Evolutionary conservation across 805 yeast genomes (phyloP), one percentile per base, ranked within the genome.

Genomic region (Brettanomyces anomalus): DNA sequence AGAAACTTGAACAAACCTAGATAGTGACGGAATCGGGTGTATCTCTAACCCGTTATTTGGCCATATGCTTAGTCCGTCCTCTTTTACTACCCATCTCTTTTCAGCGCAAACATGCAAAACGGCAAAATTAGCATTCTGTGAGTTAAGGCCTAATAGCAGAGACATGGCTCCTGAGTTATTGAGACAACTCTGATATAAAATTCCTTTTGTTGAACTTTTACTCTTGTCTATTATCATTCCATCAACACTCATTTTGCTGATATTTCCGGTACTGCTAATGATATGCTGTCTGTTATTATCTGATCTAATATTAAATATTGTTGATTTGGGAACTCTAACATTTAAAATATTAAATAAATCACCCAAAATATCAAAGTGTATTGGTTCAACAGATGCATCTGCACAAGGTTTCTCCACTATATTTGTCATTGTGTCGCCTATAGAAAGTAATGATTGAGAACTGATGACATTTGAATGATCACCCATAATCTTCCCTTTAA

Each of bases 381-480:
- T 70, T 7, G 71, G 58, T 44, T 68, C 74, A 20, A 64, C 61
- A 49, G 70, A 71, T 7, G 75, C 73, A 1, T 74, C 77, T 15
- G 52, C 54, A 1, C 74, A 76, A 0, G 76, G 66, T 3, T 62
- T 64, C n/a, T 49, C 52, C 2, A 73, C 70, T 13, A 36, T 26
- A 19, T 10, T 14, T 36, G 17, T 36, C 31, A 36, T 5, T 14
- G 31, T 11, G 6, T n/a, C 21, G 17, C 20, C 20, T 15, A 14
- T 35, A 7, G 20, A 16, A 7, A 14, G 7, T 7, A 20, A 18
- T 8, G 37, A 24, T 7, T 24, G 6, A 24, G 6, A 24, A 11
- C 28, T 24, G 28, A 11, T 11, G 10, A 11, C 28, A 24, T 24
- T 24, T 24, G 28, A 24, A 24, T 24, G 28, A 24, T 24, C 6